Conservation (phyloP, 257 asterid species). For the Rehmannia glutinosa region DNA sequence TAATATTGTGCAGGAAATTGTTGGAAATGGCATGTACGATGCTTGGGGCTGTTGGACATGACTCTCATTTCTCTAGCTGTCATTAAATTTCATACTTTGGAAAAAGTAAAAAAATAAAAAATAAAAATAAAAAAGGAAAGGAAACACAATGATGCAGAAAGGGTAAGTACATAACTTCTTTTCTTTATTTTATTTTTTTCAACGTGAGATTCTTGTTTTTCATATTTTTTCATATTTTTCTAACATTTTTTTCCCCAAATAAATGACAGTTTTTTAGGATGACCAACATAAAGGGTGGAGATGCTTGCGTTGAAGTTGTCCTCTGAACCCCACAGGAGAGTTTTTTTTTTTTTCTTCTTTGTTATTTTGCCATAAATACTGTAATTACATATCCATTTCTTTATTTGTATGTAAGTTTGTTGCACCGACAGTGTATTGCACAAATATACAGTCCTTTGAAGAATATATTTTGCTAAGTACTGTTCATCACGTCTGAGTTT, state of each 20-base stretch:
- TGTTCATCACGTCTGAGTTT: too few relatives aligned
- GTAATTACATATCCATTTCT: conserved; percentile 71
- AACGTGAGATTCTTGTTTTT: background rate
- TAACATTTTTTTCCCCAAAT: conserved; percentile 12
- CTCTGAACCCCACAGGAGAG: conserved; percentile 38
- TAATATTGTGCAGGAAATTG: conserved; percentile 52
- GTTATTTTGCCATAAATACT: conserved; percentile 52
- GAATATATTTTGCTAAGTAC: background rate
- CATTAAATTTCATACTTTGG: conserved; percentile 34
- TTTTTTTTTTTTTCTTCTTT: conserved; percentile 19
- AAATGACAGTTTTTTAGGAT: conserved; percentile 45
- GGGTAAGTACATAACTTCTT: conserved; percentile 22
- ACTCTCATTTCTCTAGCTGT: conserved; percentile 62
- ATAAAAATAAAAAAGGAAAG: conserved; percentile 5
- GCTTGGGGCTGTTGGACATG: conserved; percentile 70
- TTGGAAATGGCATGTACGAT: conserved; percentile 76
- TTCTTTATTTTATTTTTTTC: background rate
- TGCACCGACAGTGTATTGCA: conserved; percentile 47
- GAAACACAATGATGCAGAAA: conserved; percentile 30
- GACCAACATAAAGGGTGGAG: conserved; percentile 34
- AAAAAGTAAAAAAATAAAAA: conserved; percentile 5
- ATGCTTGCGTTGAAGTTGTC: conserved; percentile 33
- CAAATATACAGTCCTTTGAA: conserved; percentile 22
- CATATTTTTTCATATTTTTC: background rate
- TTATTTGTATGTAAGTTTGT: conserved; percentile 48